Evolutionary conservation across 2,329 filamentous ascomycete species (phyloP), one percentile per base, ranked within the genome.

Genomic region (Aspergillus sp.): DNA sequence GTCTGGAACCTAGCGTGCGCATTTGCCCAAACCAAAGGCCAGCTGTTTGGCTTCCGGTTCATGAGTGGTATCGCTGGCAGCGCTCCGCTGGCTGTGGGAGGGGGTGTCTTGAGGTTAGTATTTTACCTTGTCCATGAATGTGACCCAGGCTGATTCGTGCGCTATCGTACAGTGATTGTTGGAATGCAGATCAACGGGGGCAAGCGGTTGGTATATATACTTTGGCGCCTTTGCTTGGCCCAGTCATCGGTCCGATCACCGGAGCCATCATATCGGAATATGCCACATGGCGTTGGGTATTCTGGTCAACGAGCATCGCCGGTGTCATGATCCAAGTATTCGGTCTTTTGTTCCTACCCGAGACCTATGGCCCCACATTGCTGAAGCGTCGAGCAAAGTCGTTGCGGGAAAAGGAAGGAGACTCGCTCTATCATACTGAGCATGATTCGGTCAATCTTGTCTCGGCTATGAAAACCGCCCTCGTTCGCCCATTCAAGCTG

Each of bases 191-290:
- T 66, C 80, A 89, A 72, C 82, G 88, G 65, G 87, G 88, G 3
- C 82, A 80, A 61, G 84, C 87, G 1, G 84, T 89, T 58, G 83
- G 82, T 2, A 81, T 89, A 25, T 90, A 89, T 75, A 84, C 80
- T 46, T 78, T 90, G 1, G 83, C 83, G 2, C 88, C 88, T 0
- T 78, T 91, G 0, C 80, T 90, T 0, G 88, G 88, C 0, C 87
- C 88, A 2, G 85, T 85, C 0, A 76, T 89, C 4, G 89, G 88
- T 0, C 89, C 88, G 0, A 85, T 91, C 83, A 88, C 45, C 92
- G 90, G 89, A 84, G 86, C 13, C 92, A 91, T 77, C 90, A 84
- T 76, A 81, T 85, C 0, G 89, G 87, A 0, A 41, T 41, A 41
- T 41, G 15, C 34, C 34, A 41, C 34, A 4, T 41, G 34, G 34